Percentiles rank a stretch among this genome's conserved stretches.
Evolutionary conservation across 169 alveolate species (phyloP).

Genomic region (Pseudocohnilembus persalinus): DNA sequence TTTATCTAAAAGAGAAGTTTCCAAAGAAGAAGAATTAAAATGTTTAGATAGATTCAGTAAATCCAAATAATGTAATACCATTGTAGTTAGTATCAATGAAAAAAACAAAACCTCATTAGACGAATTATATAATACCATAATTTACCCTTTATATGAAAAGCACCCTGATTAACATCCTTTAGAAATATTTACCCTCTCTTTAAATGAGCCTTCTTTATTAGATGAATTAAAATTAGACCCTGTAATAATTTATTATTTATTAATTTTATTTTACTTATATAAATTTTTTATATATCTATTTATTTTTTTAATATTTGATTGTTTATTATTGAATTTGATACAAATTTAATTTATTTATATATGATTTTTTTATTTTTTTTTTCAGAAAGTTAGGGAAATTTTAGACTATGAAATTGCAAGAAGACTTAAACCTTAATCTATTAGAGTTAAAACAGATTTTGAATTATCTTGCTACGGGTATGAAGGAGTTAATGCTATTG

Average conservation of each 20-base stretch:
- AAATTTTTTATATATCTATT: too few relatives aligned
- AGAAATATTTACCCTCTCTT: conserved; percentile 48
- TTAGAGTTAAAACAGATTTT: conserved; percentile 72
- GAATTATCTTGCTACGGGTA: conserved; percentile 65
- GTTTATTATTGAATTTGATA: too few relatives aligned
- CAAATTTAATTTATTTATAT: too few relatives aligned
- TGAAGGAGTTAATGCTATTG: conserved; percentile 77
- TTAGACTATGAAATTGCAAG: conserved; percentile 60
- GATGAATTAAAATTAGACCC: background rate
- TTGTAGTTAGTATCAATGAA: conserved; percentile 47
- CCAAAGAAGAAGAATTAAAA: conserved; percentile 47
- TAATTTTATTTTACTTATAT: too few relatives aligned
- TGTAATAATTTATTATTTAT: too few relatives aligned
- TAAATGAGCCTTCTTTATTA: conserved; percentile 31
- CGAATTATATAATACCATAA: conserved; percentile 45
- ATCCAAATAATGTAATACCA: conserved; percentile 56
- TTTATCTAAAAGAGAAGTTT: conserved; percentile 73
- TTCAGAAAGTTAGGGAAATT: conserved; percentile 48
- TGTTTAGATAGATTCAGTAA: conserved; percentile 55
- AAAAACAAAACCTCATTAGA: conserved; percentile 30
- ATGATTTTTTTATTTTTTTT: too few relatives aligned
- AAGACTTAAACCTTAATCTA: conserved; percentile 66
- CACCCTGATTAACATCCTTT: conserved; percentile 43
- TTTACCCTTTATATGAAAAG: conserved; percentile 60
- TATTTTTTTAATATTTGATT: too few relatives aligned